Percentiles rank a stretch among this genome's conserved stretches.
Conservation (phyloP, 495 filamentous ascomycete species). For the Viridothelium virens region DNA sequence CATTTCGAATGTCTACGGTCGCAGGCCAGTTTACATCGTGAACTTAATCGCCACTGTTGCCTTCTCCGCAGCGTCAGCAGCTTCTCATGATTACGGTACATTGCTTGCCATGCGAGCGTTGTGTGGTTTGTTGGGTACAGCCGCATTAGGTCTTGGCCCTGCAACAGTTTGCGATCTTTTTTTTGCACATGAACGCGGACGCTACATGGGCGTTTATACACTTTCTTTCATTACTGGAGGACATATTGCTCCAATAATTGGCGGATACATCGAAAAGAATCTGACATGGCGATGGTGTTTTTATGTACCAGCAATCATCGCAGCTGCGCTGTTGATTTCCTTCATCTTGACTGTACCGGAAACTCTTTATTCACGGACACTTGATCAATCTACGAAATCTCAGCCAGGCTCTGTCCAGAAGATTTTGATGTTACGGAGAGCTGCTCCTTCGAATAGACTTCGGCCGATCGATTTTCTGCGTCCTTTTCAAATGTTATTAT, state of each 20-base stretch:
- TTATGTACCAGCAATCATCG: slow-evolving; percentile 27
- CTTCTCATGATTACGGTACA: background rate
- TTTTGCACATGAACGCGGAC: slow-evolving; percentile 21
- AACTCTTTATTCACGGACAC: slow-evolving; percentile 27
- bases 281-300: slow-evolving; percentile 30
- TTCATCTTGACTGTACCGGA: slow-evolving; percentile 31
- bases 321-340: slow-evolving; percentile 19
- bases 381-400: background rate
- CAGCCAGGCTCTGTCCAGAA: background rate
- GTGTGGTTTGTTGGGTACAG: background rate
- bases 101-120: slow-evolving; percentile 3
- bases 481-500: slow-evolving; percentile 7
- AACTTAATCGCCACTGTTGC: background rate
- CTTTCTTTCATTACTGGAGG: slow-evolving; percentile 14
- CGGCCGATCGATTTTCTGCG: slow-evolving; percentile 8
- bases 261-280: slow-evolving; percentile 22
- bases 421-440: background rate
- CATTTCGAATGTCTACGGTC: slow-evolving; percentile 34
- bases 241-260: slow-evolving; percentile 22
- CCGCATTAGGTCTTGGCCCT: slow-evolving; percentile 13
- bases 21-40: slow-evolving; percentile 34
- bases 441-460: background rate
- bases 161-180: slow-evolving; percentile 20
- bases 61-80: background rate
- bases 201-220: slow-evolving; percentile 25